These are phyloP conservation scores for Morella rubra DNA, from an alignment of 306 rosid species.

Conservation along the genomic window DNA sequence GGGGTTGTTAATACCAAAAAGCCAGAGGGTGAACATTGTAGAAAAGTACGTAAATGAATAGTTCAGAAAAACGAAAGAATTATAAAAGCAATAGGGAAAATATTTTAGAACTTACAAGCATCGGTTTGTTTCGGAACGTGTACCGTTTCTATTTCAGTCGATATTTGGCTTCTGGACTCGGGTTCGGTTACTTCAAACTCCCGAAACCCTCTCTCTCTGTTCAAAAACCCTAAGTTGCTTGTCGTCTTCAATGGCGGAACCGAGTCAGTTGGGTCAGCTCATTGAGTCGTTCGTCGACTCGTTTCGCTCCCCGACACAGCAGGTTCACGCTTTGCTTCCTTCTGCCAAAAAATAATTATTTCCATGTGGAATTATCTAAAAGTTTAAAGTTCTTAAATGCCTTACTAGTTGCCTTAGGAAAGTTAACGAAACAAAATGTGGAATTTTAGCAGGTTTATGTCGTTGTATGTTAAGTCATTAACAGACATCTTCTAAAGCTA, in stretches of 20 bases:
- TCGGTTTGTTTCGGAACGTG: too few species aligned
- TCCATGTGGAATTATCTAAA: background rate
- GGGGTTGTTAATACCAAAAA: background rate
- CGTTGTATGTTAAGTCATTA: background rate
- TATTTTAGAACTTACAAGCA: background rate
- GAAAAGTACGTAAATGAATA: too few species aligned
- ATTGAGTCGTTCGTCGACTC: conserved; percentile 75
- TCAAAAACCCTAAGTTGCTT: conserved; percentile 42
- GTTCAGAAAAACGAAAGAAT: background rate
- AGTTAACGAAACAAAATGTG: background rate
- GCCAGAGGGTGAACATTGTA: background rate
- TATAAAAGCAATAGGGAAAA: background rate
- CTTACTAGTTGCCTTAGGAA: background rate
- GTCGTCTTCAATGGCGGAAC: conserved; percentile 52
- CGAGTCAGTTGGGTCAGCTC: conserved; percentile 46
- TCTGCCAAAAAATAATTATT: background rate
- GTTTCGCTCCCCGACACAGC: conserved; percentile 56
- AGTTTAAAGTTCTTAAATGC: background rate
- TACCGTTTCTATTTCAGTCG: background rate
- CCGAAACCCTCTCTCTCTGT: conserved; percentile 15
- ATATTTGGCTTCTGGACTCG: background rate
- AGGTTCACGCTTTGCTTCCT: conserved; percentile 45
- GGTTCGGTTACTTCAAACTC: background rate
- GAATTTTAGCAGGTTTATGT: background rate
- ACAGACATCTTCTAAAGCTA: background rate